These are phyloP conservation scores for Mortierella sp. DNA, from an alignment of 371 early-diverging fungal species.

Conservation along the genomic window DNA sequence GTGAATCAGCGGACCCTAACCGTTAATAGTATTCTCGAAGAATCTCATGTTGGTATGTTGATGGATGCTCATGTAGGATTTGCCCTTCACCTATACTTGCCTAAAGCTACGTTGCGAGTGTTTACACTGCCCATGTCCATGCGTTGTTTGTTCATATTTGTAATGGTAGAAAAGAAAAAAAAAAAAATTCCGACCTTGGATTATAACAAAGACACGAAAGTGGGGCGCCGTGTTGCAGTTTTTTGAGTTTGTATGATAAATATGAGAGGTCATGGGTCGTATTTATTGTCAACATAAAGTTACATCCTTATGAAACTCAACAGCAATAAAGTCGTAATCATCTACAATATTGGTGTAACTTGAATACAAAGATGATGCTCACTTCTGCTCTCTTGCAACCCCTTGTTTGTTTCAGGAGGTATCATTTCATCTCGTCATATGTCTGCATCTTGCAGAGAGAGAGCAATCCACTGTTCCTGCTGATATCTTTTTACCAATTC, in stretches of 20 bases:
- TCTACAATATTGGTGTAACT: constrained; percentile 1
- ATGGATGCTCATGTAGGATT: not conserved
- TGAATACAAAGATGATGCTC: not conserved
- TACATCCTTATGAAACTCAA: not conserved
- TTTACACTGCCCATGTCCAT: not conserved
- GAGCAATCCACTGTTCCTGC: no score
- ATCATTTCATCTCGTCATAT: constrained; percentile 22
- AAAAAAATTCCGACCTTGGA: no score
- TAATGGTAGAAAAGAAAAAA: not conserved
- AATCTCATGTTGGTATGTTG: not conserved
- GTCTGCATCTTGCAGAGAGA: constrained; percentile 13
- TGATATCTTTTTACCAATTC: not conserved
- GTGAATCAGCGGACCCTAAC: not conserved
- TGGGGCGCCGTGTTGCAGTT: no score
- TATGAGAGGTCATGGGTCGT: not conserved
- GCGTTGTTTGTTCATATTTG: not conserved
- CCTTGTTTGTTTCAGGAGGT: constrained; percentile 27
- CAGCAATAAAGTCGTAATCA: not conserved
- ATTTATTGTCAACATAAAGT: not conserved
- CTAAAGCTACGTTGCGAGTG: not conserved
- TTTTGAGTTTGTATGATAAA: no score
- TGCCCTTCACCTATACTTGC: not conserved
- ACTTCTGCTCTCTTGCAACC: constrained; percentile 11
- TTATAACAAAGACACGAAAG: no score
- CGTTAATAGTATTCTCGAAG: not conserved